phyloP scores from a whole-genome alignment of 2,329 filamentous ascomycete genomes.

The Sarocladium oryzae region DNA sequence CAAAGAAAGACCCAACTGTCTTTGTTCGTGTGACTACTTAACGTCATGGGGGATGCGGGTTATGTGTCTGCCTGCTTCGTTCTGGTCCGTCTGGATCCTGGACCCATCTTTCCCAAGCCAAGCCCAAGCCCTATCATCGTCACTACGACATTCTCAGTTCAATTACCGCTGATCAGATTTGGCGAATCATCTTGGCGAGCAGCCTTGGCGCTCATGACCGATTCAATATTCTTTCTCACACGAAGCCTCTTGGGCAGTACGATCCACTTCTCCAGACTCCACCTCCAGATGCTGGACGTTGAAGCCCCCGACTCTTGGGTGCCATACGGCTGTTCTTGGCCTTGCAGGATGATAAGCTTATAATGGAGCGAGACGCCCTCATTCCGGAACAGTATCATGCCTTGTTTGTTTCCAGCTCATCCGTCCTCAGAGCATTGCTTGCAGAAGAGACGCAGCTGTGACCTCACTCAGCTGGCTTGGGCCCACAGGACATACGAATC shows the following conservation, averaged over 20 bases:
- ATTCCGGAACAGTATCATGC: background rate
- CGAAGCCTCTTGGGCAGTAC: background rate
- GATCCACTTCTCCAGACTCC: slow-evolving; percentile 12
- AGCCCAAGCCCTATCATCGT: background rate
- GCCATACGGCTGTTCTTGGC: background rate
- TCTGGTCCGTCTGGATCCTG: background rate
- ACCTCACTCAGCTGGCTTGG: too few relatives aligned
- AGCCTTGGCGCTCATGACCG: background rate
- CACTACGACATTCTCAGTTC: background rate
- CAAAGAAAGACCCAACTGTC: too few relatives aligned
- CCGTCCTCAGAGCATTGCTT: background rate
- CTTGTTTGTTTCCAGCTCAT: background rate
- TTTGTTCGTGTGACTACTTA: background rate
- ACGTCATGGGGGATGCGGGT: background rate
- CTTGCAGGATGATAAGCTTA: background rate
- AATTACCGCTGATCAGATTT: slow-evolving; percentile 8
- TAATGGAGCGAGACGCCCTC: slow-evolving; percentile 7
- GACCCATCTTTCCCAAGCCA: background rate
- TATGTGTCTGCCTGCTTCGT: background rate
- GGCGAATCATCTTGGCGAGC: background rate
- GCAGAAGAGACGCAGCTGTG: too few relatives aligned
- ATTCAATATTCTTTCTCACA: background rate
- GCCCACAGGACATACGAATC: too few relatives aligned
- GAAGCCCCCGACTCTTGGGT: background rate
- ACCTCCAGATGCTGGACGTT: background rate